Evolutionary conservation across 1,284 basidiomycete genomes (phyloP).

Genomic region (Trichosporon sp.): DNA sequence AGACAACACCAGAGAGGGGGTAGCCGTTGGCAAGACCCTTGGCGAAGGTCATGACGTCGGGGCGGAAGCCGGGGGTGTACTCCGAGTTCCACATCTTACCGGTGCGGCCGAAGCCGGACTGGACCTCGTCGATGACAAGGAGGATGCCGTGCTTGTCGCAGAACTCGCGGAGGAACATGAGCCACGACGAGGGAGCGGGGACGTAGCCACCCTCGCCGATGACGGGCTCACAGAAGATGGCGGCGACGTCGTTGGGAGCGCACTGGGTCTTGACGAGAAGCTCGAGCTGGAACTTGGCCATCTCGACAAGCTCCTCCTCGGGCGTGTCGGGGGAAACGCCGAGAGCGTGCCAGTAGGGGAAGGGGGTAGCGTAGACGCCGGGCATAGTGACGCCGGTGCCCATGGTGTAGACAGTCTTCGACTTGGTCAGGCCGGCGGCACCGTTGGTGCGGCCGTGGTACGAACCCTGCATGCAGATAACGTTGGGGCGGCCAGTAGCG

Average conservation of each 20-base stretch:
- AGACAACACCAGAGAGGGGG: slow-evolving; percentile 81
- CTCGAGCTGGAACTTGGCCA: slow-evolving; percentile 75
- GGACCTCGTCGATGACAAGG: slow-evolving; percentile 77
- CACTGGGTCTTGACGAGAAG: slow-evolving; percentile 79
- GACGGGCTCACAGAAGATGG: slow-evolving; percentile 86
- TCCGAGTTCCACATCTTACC: slow-evolving; percentile 79
- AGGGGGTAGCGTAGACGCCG: slow-evolving; percentile 73
- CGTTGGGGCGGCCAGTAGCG: slow-evolving; percentile 73
- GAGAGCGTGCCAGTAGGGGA: slow-evolving; percentile 90
- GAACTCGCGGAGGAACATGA: slow-evolving; percentile 70
- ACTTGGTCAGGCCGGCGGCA: slow-evolving; percentile 79
- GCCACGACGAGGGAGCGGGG: slow-evolving; percentile 72
- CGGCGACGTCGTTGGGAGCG: slow-evolving; percentile 78
- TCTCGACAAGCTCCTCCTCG: slow-evolving; percentile 60
- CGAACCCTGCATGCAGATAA: slow-evolving; percentile 79
- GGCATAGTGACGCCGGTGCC: slow-evolving; percentile 37
- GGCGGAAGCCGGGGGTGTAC: slow-evolving; percentile 61
- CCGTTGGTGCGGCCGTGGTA: slow-evolving; percentile 77
- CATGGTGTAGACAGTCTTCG: slow-evolving; percentile 81
- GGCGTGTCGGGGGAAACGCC: slow-evolving; percentile 61
- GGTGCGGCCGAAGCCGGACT: slow-evolving; percentile 82
- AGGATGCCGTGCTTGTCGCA: slow-evolving; percentile 83
- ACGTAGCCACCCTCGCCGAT: slow-evolving; percentile 91
- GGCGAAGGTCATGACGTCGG: slow-evolving; percentile 83
- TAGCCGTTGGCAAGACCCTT: slow-evolving; percentile 65